Evolutionary conservation across 139 green algal species (phyloP), one percentile per base, ranked within the genome.

Genomic region (Parachlorella kessleri): DNA sequence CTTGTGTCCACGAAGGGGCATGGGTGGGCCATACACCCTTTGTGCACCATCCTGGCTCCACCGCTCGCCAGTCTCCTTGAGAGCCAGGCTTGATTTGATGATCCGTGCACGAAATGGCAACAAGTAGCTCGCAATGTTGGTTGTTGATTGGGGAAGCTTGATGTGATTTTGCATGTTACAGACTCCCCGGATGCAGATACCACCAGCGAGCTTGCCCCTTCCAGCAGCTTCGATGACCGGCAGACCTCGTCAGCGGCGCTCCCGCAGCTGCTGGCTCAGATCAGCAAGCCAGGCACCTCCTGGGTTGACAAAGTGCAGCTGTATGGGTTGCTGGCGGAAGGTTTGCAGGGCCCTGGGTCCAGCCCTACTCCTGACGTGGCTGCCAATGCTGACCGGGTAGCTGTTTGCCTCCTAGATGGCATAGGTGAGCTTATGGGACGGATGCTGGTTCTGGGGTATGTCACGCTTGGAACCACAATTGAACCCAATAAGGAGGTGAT

Each of bases 231-330:
- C 55, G 77, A 82, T 8, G 36, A 41, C 18, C 14, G 21, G 36
- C 36, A 28, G 66, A n/a, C n/a, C n/a, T 21, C 66, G 36, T 14
- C 66, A 72, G 66, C 36, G 37, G 14, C 36, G 36, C 59, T 82
- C 64, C 66, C 55, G 23, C 59, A 41, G 40, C 40, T 77, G 63
- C 70, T 82, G 35, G 77, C 67, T 5, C 30, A 30, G n/a, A 40
- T 82, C 8, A 30, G 40, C 59, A 77, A 72, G 41, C 21, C 30
- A 0, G 77, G 67, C 6, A 37, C 33, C 6, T 41, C 23, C 28
- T 82, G 77, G 77, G 33, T 37, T 6, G 67, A 82, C 40, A 38
- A 35, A 2, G 67, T 82, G 38, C 23, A 23, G 26, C 21, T 65
- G 14, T 72, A 59, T 24, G 54, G 59, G 33, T n/a, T 35, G 32